Percentiles rank a stretch among this genome's conserved stretches.
Conservation (phyloP, 2,329 filamentous ascomycete genomes). For the Scedosporium dehoogii region DNA sequence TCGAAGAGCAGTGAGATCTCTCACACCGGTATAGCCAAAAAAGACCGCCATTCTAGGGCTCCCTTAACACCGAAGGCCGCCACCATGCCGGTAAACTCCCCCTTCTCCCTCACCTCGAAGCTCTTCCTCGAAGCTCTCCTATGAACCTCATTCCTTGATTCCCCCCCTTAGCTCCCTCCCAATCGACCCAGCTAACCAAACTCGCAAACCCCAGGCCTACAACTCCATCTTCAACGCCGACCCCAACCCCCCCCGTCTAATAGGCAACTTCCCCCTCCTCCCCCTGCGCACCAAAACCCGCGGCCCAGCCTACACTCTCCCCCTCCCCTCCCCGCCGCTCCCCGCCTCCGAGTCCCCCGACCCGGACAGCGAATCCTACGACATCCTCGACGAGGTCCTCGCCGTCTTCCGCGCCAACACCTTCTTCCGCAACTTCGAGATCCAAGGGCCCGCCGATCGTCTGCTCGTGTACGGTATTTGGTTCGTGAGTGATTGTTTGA, state of each 20-base stretch:
- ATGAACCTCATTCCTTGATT: neutral
- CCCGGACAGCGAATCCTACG: constrained; percentile 85
- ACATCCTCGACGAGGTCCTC: constrained; percentile 90
- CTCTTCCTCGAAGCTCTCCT: neutral
- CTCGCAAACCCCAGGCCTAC: constrained; percentile 59
- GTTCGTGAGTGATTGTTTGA: constrained; percentile 83
- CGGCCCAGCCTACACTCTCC: constrained; percentile 85
- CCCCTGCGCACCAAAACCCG: constrained; percentile 91
- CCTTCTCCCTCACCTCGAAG: neutral
- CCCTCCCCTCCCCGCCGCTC: constrained; percentile 45
- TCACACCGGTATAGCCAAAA: neutral
- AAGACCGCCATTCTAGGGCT: neutral
- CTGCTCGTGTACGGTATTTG: constrained; percentile 95
- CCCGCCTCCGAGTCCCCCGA: constrained; percentile 57
- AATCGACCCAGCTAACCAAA: constrained; percentile 14
- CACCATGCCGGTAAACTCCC: constrained; percentile 14
- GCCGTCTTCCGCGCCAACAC: constrained; percentile 94
- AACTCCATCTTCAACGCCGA: constrained; percentile 92
- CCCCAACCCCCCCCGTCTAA: constrained; percentile 50
- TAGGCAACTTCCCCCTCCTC: constrained; percentile 90
- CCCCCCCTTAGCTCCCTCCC: constrained; percentile 2
- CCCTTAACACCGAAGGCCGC: constrained; percentile 8
- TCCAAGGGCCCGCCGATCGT: constrained; percentile 89
- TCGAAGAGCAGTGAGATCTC: neutral
- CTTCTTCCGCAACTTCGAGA: constrained; percentile 99